Base-by-base conservation (phyloP, 2,329 filamentous ascomycete genomes). In the Blumeria graminis region DNA sequence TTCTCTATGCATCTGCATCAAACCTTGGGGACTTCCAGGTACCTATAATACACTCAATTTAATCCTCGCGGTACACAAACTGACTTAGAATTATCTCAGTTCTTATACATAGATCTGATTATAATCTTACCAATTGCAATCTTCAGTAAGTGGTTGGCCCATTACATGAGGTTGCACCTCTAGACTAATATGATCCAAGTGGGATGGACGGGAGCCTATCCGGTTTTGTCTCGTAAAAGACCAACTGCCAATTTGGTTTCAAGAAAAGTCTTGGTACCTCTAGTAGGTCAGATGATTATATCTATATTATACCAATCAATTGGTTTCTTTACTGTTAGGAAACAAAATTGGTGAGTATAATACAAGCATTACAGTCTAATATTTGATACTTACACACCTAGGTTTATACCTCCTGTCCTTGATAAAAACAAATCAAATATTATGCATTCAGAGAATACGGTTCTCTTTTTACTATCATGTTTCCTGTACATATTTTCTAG, bases 11-110 rank as follows among this genome's bases (percentile, higher is more conserved):
- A 6, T 88, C 82, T 7, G 93, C 85, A 10, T 94, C 86, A 8
- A 98, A 98, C 66, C 73, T 98, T 6, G 93, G 92, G 54, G 92
- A 98, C 68, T 96, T 98, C 66, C 92, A 96, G 69, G 77, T 80
- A 66, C 41, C 51, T 3, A 9, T 16, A 48, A 14, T 10, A 7
- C 38, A 16, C 8, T 34, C 14, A 34, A 46, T 1, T 41, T 14
- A 11, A 3, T 43, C n/a, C 10, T 16, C 10, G 9, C 4, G 33
- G 11, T 36, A 14, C 7, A 35, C 16, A 41, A n/a, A 48, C 39
- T 43, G 10, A 43, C 39, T 16, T 11, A 13, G 45, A 36, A 28
- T 28, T 28, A 39, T 22, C 6, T 13, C 46, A 82, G 74, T 98
- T 95, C 67, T 75, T 98, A 3, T 96, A 90, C 69, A 96, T 98